Conservation (phyloP, 352 stramenopile genomes). For the Globisporangium okanoganense region DNA sequence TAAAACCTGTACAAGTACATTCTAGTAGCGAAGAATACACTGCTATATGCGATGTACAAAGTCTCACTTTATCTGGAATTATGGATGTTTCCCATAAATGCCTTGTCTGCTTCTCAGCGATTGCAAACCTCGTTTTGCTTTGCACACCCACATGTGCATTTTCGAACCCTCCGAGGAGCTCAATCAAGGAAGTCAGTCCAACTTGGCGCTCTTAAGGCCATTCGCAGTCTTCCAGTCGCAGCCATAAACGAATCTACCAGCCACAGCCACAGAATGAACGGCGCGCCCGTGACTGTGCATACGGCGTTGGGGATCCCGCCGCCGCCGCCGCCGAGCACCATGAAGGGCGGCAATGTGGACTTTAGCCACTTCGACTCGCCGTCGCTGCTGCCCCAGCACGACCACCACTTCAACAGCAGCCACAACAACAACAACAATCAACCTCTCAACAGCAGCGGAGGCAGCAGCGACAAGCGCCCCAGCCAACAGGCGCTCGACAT, state of each 20-base stretch:
- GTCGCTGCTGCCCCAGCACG: neutral
- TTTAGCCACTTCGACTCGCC: conserved; percentile 8
- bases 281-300: neutral
- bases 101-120: too few relatives aligned
- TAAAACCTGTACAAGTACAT: too few relatives aligned
- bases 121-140: too few relatives aligned
- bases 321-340: neutral
- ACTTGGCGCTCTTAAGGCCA: too few relatives aligned
- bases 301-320: neutral
- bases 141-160: too few relatives aligned
- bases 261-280: neutral
- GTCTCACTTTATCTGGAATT: too few relatives aligned
- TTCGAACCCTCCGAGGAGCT: too few relatives aligned
- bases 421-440: neutral
- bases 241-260: neutral
- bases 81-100: too few relatives aligned
- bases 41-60: too few relatives aligned
- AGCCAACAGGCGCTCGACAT: neutral
- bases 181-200: too few relatives aligned
- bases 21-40: too few relatives aligned
- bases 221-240: neutral
- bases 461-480: conserved; percentile 3
- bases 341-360: conserved; percentile 2
- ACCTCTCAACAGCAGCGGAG: neutral
- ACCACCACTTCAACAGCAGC: too few relatives aligned